phyloP scores from a whole-genome alignment of 176 grass and related monocot species.

The Carex scoparia region DNA sequence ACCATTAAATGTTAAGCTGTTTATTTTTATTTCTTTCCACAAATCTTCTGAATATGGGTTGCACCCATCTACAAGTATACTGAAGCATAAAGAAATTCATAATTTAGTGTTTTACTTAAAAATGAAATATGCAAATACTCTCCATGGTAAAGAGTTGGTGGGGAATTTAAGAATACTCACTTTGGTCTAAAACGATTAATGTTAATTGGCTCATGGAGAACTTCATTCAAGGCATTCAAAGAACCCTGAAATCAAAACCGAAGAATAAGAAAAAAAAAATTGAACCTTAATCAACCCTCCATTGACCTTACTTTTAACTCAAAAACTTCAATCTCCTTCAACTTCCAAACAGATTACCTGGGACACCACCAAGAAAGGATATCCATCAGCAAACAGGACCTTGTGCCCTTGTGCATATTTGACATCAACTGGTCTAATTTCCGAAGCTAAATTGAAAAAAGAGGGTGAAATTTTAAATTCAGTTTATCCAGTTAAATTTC shows the following conservation, averaged over 20 bases:
- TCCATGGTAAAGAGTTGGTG: not conserved
- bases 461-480: not conserved
- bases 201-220: conserved; percentile 59
- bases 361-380: conserved; percentile 65
- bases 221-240: conserved; percentile 60
- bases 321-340: not conserved
- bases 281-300: conserved; percentile 15
- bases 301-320: not conserved
- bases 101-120: not conserved
- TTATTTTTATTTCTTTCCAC: conserved; percentile 78
- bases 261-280: not conserved
- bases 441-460: conserved; percentile 28
- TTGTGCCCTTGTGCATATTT: conserved; percentile 65
- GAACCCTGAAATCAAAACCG: conserved; percentile 48
- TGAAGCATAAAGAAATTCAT: conserved; percentile 30
- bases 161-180: conserved; percentile 31
- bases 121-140: not conserved
- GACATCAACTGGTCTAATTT: conserved; percentile 57
- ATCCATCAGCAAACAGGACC: conserved; percentile 55
- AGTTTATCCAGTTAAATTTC: not conserved
- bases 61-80: conserved; percentile 86
- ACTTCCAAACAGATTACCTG: conserved; percentile 35
- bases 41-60: conserved; percentile 78
- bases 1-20: conserved; percentile 62
- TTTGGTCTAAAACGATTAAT: conserved; percentile 91